Evolutionary conservation across 805 yeast species (phyloP).

Genomic region (Teunomyces gatunensis): DNA sequence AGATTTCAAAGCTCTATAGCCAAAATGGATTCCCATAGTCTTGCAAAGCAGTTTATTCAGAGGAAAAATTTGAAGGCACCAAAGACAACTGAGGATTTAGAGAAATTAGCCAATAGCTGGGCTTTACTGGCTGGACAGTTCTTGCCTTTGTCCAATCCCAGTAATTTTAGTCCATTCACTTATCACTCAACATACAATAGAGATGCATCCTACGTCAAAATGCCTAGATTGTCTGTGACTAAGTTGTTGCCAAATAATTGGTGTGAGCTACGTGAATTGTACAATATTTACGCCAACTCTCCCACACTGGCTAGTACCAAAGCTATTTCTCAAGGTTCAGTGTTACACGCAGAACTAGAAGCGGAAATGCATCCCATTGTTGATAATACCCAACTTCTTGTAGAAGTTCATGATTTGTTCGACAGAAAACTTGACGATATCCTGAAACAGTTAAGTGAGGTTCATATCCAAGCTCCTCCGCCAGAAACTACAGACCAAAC

Average conservation of each 20-base stretch:
- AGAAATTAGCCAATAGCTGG: conserved; percentile 4
- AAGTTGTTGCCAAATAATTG: conserved; percentile 55
- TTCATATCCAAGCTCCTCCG: background rate
- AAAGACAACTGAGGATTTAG: conserved; percentile 1
- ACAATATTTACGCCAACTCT: conserved; percentile 48
- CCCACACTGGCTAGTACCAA: conserved; percentile 26
- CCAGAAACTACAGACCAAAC: background rate
- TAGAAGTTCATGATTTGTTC: background rate
- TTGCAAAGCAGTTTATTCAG: conserved; percentile 4
- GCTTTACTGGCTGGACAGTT: background rate
- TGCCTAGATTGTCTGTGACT: conserved; percentile 56
- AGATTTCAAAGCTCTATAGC: background rate
- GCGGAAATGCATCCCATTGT: conserved; percentile 39
- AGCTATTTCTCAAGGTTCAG: conserved; percentile 47
- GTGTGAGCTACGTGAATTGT: conserved; percentile 65
- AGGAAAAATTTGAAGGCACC: background rate
- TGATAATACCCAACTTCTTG: conserved; percentile 11
- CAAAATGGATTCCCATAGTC: background rate
- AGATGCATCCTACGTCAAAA: conserved; percentile 18
- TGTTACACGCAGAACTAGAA: conserved; percentile 50
- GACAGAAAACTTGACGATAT: background rate
- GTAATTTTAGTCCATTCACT: conserved; percentile 18
- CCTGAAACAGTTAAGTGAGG: background rate
- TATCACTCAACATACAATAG: conserved; percentile 24
- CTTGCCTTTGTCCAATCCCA: conserved; percentile 7